A percentile compares a stretch with the other conserved stretches of the same genome.
Evolutionary conservation across 345 rosid genomes (phyloP).

Genomic region (Linum usitatissimum): DNA sequence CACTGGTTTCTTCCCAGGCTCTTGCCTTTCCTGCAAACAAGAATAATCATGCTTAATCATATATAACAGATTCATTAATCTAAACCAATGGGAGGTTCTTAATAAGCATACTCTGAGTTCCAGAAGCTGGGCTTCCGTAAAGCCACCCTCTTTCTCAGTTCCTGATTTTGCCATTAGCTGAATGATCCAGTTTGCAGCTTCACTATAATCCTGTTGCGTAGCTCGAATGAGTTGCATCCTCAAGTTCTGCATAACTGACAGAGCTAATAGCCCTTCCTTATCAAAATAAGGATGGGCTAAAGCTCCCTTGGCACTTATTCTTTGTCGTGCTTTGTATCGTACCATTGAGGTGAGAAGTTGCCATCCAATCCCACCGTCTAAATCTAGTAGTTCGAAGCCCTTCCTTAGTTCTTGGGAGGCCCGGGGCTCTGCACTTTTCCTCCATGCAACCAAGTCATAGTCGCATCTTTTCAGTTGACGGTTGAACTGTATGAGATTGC

Average conservation of each 20-base stretch:
- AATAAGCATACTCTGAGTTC: slow-evolving; percentile 49
- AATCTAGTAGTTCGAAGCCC: slow-evolving; percentile 70
- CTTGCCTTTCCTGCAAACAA: slow-evolving; percentile 39
- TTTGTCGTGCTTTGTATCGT: slow-evolving; percentile 75
- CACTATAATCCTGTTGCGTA: slow-evolving; percentile 83
- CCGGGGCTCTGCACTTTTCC: slow-evolving; percentile 67
- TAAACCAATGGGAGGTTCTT: slow-evolving; percentile 1
- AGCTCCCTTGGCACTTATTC: slow-evolving; percentile 81
- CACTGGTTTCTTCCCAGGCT: slow-evolving; percentile 52
- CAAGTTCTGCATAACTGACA: slow-evolving; percentile 80
- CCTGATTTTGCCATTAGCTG: slow-evolving; percentile 89
- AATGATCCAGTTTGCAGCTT: slow-evolving; percentile 65
- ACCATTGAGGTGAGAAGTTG: slow-evolving; percentile 91
- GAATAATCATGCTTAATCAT: background rate
- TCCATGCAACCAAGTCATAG: slow-evolving; percentile 75
- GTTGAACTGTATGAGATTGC: slow-evolving; percentile 77
- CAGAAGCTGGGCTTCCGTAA: slow-evolving; percentile 90
- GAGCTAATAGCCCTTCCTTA: slow-evolving; percentile 58
- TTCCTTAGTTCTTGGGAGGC: slow-evolving; percentile 64
- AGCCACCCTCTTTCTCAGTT: slow-evolving; percentile 81
- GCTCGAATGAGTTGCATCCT: slow-evolving; percentile 67
- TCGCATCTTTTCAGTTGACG: slow-evolving; percentile 90
- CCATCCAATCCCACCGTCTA: slow-evolving; percentile 88
- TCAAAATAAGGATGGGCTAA: slow-evolving; percentile 81
- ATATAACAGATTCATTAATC: background rate